Conservation (phyloP, 192 early-diverging fungal genomes). For the Jimgerdemannia lactiflua region DNA sequence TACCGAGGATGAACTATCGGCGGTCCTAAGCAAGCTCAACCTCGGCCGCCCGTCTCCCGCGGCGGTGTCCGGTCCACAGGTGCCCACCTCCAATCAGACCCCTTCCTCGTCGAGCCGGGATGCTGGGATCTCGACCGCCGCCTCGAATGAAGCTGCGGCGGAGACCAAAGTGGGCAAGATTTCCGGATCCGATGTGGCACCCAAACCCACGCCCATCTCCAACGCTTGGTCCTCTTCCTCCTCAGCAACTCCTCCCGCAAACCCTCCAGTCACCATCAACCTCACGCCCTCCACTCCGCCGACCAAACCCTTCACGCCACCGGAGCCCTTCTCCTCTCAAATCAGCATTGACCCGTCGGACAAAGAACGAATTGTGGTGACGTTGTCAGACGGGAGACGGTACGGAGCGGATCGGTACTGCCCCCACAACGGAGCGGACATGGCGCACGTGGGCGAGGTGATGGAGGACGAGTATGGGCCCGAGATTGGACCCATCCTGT, state of each 20-base stretch:
- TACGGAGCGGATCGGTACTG: constrained; percentile 34
- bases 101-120: no score
- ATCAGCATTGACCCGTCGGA: background rate
- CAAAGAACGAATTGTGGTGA: constrained; percentile 23
- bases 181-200: background rate
- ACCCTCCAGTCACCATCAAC: background rate
- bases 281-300: background rate
- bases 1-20: background rate
- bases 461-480: constrained; percentile 26
- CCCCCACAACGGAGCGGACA: constrained; percentile 33
- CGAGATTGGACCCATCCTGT: constrained; percentile 32
- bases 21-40: background rate
- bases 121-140: no score
- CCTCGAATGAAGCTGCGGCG: no score
- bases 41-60: background rate
- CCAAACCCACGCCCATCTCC: background rate
- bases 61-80: background rate
- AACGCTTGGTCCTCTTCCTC: background rate
- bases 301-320: background rate
- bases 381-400: constrained; percentile 26
- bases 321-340: background rate
- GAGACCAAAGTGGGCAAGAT: background rate
- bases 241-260: no score
- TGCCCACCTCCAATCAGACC: background rate
- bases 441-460: constrained; percentile 19